A percentile compares a stretch with the other conserved stretches of the same genome.
Evolutionary conservation across 768 basidiomycete species (phyloP).

Genomic region (Russula olivacea): DNA sequence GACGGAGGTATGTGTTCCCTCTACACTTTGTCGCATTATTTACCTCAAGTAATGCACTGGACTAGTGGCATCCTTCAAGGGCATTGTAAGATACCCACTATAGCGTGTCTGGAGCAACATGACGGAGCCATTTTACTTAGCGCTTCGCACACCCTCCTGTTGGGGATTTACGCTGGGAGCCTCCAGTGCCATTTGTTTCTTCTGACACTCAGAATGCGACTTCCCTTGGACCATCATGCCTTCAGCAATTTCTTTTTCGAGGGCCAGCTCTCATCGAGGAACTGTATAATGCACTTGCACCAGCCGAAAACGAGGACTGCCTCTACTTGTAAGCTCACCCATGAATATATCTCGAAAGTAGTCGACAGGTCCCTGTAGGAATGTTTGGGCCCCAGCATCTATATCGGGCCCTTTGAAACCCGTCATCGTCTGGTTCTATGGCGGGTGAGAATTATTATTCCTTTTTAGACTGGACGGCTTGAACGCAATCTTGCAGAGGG

Average conservation of each 20-base stretch:
- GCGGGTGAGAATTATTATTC: constrained; percentile 4
- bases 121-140: neutral
- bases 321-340: neutral
- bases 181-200: constrained; percentile 5
- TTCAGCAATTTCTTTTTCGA: constrained; percentile 5
- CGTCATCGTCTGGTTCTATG: constrained; percentile 14
- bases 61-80: constrained; percentile 15
- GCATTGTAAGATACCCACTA: neutral
- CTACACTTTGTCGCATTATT: neutral
- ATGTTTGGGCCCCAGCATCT: constrained; percentile 12
- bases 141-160: constrained; percentile 10
- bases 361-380: neutral
- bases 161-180: constrained; percentile 8
- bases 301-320: constrained; percentile 10
- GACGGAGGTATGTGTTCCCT: constrained; percentile 2
- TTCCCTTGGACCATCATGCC: constrained; percentile 9
- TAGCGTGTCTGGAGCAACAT: no score
- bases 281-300: neutral
- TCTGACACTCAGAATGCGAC: neutral
- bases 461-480: neutral
- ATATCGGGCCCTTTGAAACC: constrained; percentile 2
- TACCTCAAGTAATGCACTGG: neutral
- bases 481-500: neutral
- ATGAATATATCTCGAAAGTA: neutral
- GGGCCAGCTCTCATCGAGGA: neutral